Base-by-base conservation (phyloP, 2,329 filamentous ascomycete species). In the Colletotrichum brevisporum region DNA sequence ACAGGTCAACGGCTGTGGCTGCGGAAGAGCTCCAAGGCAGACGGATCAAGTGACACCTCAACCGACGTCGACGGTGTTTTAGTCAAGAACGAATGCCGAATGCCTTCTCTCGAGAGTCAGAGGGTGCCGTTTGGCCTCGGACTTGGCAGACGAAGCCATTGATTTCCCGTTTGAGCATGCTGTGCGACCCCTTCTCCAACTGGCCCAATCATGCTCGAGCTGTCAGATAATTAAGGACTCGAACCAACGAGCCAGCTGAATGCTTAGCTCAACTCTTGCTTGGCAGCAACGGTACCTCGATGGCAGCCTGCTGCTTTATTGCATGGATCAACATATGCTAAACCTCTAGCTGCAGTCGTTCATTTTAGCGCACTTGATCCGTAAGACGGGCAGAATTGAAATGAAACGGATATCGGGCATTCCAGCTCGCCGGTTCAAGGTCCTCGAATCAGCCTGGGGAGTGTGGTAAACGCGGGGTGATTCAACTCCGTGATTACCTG, bases 401-500 rank as follows among this genome's bases (percentile, higher is more conserved):
- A 9, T 10, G 5, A 39, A 4, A 6, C 16, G 18, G n/a, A 45
- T 13, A 36, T 5, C 15, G n/a, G 13, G 39, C 15, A 18, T n/a
- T 12, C 26, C 26, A 41, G 27, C 41, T 39, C 15, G 13, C 21
- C 15, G 5, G 24, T 36, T 39, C 13, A 3, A 9, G 21, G 13
- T 18, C 10, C n/a, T 39, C 27, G 55, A 43, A 51, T 62, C 51
- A 55, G 41, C 57, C 57, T 41, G 48, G 56, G 15, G 51, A n/a
- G 21, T 9, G 31, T 45, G 24, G 43, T 21, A 27, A 36, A 36
- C 27, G 43, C 56, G 63, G 63, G 43, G 43, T 43, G 31, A 67
- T 31, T 51, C 24, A 45, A 41, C 43, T 61, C 56, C 56, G 57
- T 55, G 63, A 54, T 66, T 62, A 62, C 63, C 50, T 48, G 56